These are phyloP conservation scores for Phaseolus coccineus DNA, from an alignment of 331 rosid species.

Conservation along the genomic window DNA sequence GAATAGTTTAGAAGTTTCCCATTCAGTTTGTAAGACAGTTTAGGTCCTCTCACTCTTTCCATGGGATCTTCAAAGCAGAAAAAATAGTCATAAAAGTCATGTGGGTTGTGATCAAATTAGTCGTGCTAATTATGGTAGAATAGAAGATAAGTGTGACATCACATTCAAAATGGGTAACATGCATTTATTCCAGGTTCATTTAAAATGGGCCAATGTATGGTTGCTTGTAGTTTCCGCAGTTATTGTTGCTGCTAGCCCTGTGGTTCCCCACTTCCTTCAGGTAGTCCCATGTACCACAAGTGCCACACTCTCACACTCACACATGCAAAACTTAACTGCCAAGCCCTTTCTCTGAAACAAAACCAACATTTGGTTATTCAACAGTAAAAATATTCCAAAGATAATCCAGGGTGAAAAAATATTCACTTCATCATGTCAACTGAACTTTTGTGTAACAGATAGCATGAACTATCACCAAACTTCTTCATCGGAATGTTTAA, in stretches of 20 bases:
- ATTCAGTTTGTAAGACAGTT: slow-evolving; percentile 40
- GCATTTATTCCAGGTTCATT: slow-evolving; percentile 47
- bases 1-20: slow-evolving; percentile 54
- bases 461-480: neutral
- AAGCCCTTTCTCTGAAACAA: slow-evolving; percentile 8
- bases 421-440: neutral
- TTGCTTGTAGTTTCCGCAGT: slow-evolving; percentile 36
- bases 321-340: neutral
- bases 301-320: neutral
- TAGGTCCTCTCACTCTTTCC: slow-evolving; percentile 35
- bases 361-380: slow-evolving; percentile 10
- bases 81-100: slow-evolving; percentile 44
- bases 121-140: slow-evolving; percentile 46
- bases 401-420: slow-evolving; percentile 8
- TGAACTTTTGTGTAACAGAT: neutral
- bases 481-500: too few species aligned
- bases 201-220: slow-evolving; percentile 39
- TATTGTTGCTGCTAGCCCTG: slow-evolving; percentile 7
- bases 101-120: slow-evolving; percentile 44
- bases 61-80: slow-evolving; percentile 41
- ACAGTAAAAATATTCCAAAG: neutral
- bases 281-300: slow-evolving; percentile 41
- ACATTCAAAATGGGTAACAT: slow-evolving; percentile 43
- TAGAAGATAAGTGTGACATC: slow-evolving; percentile 47
- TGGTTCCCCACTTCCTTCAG: slow-evolving; percentile 43